Evolutionary conservation across 2,329 filamentous ascomycete species (phyloP), one percentile per base, ranked within the genome.

Genomic region (Clarireedia monteithiana): DNA sequence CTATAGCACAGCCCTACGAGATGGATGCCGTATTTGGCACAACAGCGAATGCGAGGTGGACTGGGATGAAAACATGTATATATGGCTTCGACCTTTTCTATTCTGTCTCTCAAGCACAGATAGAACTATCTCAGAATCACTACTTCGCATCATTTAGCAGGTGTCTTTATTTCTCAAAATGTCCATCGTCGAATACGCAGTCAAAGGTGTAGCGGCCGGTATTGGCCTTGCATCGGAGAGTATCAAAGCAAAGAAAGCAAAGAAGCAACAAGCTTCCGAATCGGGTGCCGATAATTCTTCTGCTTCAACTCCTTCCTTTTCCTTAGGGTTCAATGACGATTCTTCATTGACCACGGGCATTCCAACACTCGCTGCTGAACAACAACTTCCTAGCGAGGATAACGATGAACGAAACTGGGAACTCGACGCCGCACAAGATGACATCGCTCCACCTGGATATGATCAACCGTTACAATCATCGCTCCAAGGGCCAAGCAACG

Each of bases 191-290:
- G 15, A 30, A 42, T 10, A 17, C 5, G 49, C 36, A 42, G 52
- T 63, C 15, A 61, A 58, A 24, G 51, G 62, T 30, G 46, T 65
- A 4, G 63, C 61, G 15, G 59, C 60, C 5, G 62, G 63, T 20
- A 64, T 66, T n/a, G 61, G 62, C 17, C 60, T 65, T 2, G 63
- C 62, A n/a, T 62, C 62, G 4, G 64, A 66, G 53, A 59, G 53
- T n/a, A 54, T 61, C 17, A 36, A 52, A 1, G n/a, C 54, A 7
- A 42, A 54, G 10, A 42, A 54, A 30, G 49, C 38, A 5, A 50
- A 50, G 24, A 50, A 42, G 30, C 17, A 26, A 26, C 6, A 20
- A 42, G 9, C 36, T 17, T 42, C 23, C 5, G 36, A 30, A 10
- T 17, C n/a, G 20, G 12, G 6, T 10, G 44, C 24, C 36, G 20